Evolutionary conservation across 129 eudicot genomes (phyloP), one percentile per base, ranked within the genome.

Genomic region (Saussurea involucrata): DNA sequence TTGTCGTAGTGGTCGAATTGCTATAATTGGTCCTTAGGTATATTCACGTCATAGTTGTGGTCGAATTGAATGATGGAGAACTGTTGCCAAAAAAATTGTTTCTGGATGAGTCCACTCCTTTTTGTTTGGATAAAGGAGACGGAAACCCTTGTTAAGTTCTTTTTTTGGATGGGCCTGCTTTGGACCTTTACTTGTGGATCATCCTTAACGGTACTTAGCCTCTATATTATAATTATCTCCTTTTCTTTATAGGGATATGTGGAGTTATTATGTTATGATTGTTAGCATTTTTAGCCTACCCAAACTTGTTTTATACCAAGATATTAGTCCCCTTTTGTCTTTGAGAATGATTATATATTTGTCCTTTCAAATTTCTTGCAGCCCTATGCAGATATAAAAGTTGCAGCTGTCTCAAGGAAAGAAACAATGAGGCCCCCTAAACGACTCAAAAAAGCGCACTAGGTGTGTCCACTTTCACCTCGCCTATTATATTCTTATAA

Each of bases 341-440:
- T 55, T n/a, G 36, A 63, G 15, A 27, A 53, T 80, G 33, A 55
- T 49, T 34, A 18, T 55, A 55, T 67, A n/a, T 66, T 5, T 0
- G 25, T 66, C 17, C 6, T 61, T 66, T 64, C 21, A 37, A 63
- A 69, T 65, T 79, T 33, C 27, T 75, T 81, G 84, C 86, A 88
- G 89, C 76, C 86, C 18, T 61, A 61, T 29, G 29, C 79, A 53
- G 88, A 78, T 68, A 29, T 80, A 21, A 85, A 88, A 83, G 73
- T 75, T 77, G 68, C 81, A 18, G 81, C 85, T 20, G 90, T 85
- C 68, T 46, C 82, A 8, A 88, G 90, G 82, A 88, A 83, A 73
- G 90, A 85, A 66, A 68, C 82, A 29, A 75, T 57, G 80, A 85
- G 88, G 76, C 88, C 86, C 13, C 76, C 86, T n/a, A 85, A 85